Evolutionary conservation across 2,329 filamentous ascomycete species (phyloP).

Genomic region (Neopestalotiopsis sp.): DNA sequence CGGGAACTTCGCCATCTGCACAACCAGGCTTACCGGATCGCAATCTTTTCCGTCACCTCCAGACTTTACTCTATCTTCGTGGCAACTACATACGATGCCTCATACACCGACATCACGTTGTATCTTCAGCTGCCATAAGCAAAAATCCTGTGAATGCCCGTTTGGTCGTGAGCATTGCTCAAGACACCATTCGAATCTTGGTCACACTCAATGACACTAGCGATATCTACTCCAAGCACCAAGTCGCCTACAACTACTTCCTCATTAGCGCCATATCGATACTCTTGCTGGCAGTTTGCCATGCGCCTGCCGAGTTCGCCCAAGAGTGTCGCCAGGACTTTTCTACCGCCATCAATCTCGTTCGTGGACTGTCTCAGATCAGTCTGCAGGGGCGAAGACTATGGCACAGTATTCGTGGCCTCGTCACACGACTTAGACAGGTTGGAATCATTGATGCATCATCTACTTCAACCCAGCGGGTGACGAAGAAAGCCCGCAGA

Average conservation of each 20-base stretch:
- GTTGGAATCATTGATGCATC: background rate
- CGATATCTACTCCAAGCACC: slow-evolving; percentile 11
- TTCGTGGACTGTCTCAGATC: slow-evolving; percentile 6
- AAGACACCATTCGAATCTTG: slow-evolving; percentile 9
- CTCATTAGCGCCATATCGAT: slow-evolving; percentile 12
- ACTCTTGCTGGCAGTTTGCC: slow-evolving; percentile 12
- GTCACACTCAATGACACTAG: slow-evolving; percentile 6
- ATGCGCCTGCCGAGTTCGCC: slow-evolving; percentile 9
- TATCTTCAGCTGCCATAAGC: background rate
- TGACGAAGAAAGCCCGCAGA: background rate
- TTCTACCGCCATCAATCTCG: slow-evolving; percentile 7
- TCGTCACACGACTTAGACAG: slow-evolving; percentile 7
- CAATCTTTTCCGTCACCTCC: background rate
- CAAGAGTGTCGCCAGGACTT: slow-evolving; percentile 8
- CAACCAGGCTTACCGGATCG: background rate
- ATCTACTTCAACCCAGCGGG: background rate
- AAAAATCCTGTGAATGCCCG: background rate
- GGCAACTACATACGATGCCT: slow-evolving; percentile 15
- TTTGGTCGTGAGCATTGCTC: slow-evolving; percentile 9
- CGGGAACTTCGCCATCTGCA: background rate
- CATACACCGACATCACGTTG: slow-evolving; percentile 11
- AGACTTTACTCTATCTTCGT: slow-evolving; percentile 13
- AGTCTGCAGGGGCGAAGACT: slow-evolving; percentile 8
- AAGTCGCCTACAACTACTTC: slow-evolving; percentile 15
- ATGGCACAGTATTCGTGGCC: slow-evolving; percentile 12